Percentiles rank a stretch among this genome's conserved stretches.
Evolutionary conservation across 2,329 filamentous ascomycete genomes (phyloP).

Genomic region (Passalora sequoiae): DNA sequence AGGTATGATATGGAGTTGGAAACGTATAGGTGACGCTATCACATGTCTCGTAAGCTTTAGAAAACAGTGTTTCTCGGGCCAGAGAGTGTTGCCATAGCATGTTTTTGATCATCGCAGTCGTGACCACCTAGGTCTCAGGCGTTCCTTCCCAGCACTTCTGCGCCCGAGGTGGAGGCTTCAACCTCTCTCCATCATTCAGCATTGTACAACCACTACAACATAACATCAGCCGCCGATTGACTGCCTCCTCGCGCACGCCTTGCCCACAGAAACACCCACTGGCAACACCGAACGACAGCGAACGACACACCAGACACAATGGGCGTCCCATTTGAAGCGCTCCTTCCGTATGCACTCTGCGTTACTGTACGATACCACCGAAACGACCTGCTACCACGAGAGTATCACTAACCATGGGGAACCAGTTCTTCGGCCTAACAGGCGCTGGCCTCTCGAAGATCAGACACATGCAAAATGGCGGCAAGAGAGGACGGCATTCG

Average conservation of each 20-base stretch:
- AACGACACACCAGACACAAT: slow-evolving; percentile 34
- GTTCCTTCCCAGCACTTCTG: slow-evolving; percentile 1
- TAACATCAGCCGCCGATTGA: too few relatives aligned
- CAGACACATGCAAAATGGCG: slow-evolving; percentile 58
- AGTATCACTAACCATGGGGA: slow-evolving; percentile 9
- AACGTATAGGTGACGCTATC: neutral
- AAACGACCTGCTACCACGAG: neutral
- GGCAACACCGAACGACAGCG: neutral
- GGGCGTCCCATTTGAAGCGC: slow-evolving; percentile 63
- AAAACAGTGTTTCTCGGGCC: too few relatives aligned
- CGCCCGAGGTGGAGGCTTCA: neutral
- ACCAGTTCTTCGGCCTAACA: slow-evolving; percentile 58
- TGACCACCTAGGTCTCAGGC: neutral
- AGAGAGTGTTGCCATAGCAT: too few relatives aligned
- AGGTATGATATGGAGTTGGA: too few relatives aligned
- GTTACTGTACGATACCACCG: slow-evolving; percentile 44
- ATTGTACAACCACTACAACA: too few relatives aligned
- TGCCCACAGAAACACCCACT: too few relatives aligned
- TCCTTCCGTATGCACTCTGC: slow-evolving; percentile 61
- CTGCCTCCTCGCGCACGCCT: too few relatives aligned
- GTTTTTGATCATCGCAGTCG: too few relatives aligned
- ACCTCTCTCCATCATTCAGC: too few relatives aligned
- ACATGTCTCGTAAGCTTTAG: neutral
- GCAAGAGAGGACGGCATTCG: slow-evolving; percentile 56
- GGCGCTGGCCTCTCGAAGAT: slow-evolving; percentile 55